phyloP scores from a whole-genome alignment of 1,284 basidiomycete species.

The Marasmius oreades region DNA sequence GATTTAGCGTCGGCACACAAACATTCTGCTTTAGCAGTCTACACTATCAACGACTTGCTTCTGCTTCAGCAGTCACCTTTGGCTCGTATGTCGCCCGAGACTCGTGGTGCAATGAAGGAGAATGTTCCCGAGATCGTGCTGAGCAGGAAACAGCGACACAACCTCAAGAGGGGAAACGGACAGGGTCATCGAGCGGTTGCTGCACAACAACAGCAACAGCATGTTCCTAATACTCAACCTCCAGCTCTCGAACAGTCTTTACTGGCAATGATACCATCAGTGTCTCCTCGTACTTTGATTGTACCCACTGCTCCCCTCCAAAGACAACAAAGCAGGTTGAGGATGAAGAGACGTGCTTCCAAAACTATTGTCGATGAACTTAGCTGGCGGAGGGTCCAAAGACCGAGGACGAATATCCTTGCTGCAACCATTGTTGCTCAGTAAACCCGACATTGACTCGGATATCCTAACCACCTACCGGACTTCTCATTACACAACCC shows the following conservation, averaged over 20 bases:
- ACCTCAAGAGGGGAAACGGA: not conserved
- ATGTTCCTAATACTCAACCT: not conserved
- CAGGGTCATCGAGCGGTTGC: not conserved
- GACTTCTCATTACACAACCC: too few relatives aligned
- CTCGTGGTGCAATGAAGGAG: conserved; percentile 7
- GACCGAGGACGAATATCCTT: not conserved
- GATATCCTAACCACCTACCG: not conserved
- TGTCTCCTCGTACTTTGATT: not conserved
- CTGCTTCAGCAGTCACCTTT: conserved; percentile 8
- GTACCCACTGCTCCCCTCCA: not conserved
- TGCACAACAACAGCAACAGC: not conserved
- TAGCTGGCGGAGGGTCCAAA: conserved; percentile 4
- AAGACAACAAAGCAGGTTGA: conserved; percentile 1
- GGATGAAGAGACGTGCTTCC: conserved; percentile 1
- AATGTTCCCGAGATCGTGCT: conserved; percentile 9
- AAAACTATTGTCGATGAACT: conserved; percentile 9
- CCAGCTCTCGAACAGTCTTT: not conserved
- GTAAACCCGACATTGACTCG: not conserved
- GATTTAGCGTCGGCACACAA: not conserved
- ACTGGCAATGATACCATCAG: not conserved
- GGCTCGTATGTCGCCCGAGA: not conserved
- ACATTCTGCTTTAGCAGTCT: conserved; percentile 5
- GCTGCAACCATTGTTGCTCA: not conserved
- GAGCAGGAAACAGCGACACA: conserved; percentile 5
- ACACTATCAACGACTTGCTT: conserved; percentile 11